phyloP scores from a whole-genome alignment of 768 basidiomycete genomes.

The Russula dissimulans region DNA sequence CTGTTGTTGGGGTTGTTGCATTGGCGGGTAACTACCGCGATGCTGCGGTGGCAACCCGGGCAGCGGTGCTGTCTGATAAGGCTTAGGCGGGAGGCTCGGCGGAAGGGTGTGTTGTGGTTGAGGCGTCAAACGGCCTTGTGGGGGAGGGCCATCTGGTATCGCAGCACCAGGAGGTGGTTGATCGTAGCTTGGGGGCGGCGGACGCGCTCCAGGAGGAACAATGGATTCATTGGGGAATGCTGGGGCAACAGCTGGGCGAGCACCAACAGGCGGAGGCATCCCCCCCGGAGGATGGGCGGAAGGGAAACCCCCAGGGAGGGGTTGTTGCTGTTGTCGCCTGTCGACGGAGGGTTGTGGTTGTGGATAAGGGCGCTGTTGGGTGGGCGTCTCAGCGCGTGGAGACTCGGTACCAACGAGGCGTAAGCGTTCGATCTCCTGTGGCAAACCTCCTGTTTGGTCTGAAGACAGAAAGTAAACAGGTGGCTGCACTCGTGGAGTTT shows the following conservation, averaged over 20 bases:
- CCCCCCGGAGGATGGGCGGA: constrained; percentile 21
- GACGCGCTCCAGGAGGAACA: constrained; percentile 22
- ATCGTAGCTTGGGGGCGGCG: constrained; percentile 14
- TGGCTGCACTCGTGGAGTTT: constrained; percentile 26
- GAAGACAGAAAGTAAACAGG: constrained; percentile 28
- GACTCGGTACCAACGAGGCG: constrained; percentile 19
- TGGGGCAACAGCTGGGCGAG: constrained; percentile 29
- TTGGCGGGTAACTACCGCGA: constrained; percentile 5
- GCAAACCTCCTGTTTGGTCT: constrained; percentile 19
- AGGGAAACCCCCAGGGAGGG: constrained; percentile 20
- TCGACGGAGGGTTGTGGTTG: constrained; percentile 21
- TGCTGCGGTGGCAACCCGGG: not conserved
- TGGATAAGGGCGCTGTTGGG: constrained; percentile 20
- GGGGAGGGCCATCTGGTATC: constrained; percentile 2
- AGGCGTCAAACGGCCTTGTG: constrained; percentile 8
- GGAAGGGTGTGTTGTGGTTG: constrained; percentile 16
- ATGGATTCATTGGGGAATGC: constrained; percentile 30
- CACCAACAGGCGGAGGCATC: constrained; percentile 30
- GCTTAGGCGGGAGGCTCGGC: constrained; percentile 13
- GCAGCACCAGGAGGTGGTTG: constrained; percentile 4
- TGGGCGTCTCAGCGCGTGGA: constrained; percentile 19
- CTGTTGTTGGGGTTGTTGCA: constrained; percentile 16
- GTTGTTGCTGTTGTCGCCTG: constrained; percentile 18
- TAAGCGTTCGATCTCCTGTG: constrained; percentile 23
- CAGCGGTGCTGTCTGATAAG: not conserved